Evolutionary conservation across 805 yeast genomes (phyloP).

Genomic region (Saccharomycopsis fodiens): DNA sequence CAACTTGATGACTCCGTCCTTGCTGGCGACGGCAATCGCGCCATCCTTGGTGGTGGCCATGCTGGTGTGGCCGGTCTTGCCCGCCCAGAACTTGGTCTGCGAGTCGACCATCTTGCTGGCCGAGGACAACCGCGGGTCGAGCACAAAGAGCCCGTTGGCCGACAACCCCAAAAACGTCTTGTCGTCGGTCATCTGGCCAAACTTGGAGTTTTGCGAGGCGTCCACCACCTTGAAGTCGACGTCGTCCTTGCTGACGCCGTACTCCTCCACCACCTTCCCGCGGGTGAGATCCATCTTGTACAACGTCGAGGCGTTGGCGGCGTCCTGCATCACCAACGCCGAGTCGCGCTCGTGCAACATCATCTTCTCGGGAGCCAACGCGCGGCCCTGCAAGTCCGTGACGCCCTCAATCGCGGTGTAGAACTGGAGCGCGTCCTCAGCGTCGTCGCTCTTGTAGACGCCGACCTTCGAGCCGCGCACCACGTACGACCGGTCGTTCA

Average conservation of each 20-base stretch:
- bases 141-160: conserved; percentile 53
- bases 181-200: conserved; percentile 66
- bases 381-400: conserved; percentile 38
- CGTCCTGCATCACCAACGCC: conserved; percentile 57
- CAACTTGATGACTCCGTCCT: conserved; percentile 67
- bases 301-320: conserved; percentile 35
- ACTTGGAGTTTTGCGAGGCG: conserved; percentile 66
- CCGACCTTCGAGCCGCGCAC: conserved; percentile 76
- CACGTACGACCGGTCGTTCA: conserved; percentile 68
- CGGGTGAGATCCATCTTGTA: conserved; percentile 72
- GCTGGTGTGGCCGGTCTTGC: conserved; percentile 49
- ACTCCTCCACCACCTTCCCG: conserved; percentile 82
- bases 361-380: conserved; percentile 50
- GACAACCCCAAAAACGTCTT: conserved; percentile 69
- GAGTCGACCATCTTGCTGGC: conserved; percentile 53
- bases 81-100: conserved; percentile 45
- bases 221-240: conserved; percentile 40
- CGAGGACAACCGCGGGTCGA: conserved; percentile 67
- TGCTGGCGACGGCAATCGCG: conserved; percentile 66
- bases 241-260: conserved; percentile 45
- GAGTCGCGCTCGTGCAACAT: conserved; percentile 76
- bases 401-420: conserved; percentile 62
- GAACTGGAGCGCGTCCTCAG: conserved; percentile 46
- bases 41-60: conserved; percentile 70
- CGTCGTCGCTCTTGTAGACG: conserved; percentile 56